Percentiles rank a stretch among this genome's conserved stretches.
These are phyloP conservation scores for Talaromyces sp. DNA, from an alignment of 2,329 filamentous ascomycete genomes.

Conservation along the genomic window DNA sequence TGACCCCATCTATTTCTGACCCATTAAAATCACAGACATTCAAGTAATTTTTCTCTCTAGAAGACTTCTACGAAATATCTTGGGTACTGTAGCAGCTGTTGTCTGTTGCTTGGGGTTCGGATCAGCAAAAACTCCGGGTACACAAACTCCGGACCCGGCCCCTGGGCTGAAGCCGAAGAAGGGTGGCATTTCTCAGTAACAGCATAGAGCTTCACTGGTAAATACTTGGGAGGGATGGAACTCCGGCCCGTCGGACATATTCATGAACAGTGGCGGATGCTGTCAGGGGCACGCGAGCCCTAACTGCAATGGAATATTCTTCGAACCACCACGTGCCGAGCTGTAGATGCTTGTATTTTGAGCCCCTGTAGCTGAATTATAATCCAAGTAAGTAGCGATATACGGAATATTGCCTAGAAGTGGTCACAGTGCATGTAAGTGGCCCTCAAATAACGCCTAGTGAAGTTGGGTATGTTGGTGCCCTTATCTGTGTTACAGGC, in stretches of 20 bases:
- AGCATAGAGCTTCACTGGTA: not conserved
- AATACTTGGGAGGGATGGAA: not conserved
- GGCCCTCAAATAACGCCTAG: not conserved
- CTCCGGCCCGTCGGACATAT: slow-evolving; percentile 11
- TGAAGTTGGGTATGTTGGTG: not conserved
- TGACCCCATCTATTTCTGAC: not conserved
- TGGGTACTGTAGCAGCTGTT: not conserved
- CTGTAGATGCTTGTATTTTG: not conserved
- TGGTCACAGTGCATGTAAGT: not conserved
- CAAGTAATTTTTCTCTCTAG: not conserved
- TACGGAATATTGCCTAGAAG: not conserved
- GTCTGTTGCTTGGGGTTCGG: not conserved
- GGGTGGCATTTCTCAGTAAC: not conserved
- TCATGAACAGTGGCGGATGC: not conserved
- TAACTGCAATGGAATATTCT: not conserved
- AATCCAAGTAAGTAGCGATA: not conserved
- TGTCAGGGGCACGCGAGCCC: not conserved
- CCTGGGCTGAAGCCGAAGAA: not conserved
- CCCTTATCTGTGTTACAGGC: not conserved
- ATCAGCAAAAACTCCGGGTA: slow-evolving; percentile 3
- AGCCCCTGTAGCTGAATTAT: not conserved
- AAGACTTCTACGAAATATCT: not conserved
- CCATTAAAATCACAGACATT: not conserved
- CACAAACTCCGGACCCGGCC: slow-evolving; percentile 7
- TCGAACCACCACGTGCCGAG: not conserved